These are phyloP conservation scores for Butyriboletus loyo DNA, from an alignment of 768 basidiomycete genomes.

Conservation along the genomic window DNA sequence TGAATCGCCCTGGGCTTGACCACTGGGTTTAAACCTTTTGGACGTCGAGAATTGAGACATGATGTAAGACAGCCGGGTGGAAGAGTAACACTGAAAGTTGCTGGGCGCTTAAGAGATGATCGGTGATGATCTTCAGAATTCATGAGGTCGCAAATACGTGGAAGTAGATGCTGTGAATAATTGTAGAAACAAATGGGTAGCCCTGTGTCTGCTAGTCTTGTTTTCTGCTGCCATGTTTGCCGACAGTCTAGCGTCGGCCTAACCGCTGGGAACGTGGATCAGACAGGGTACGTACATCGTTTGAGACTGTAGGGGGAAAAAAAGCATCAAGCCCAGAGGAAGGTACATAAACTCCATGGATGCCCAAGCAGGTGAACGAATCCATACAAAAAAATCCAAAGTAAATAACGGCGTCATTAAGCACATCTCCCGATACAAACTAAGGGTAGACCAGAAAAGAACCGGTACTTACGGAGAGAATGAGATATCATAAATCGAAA, in stretches of 20 bases:
- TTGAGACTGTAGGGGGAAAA: no score
- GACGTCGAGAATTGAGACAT: constrained; percentile 4
- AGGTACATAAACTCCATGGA: no score
- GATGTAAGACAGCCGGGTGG: neutral
- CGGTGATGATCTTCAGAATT: neutral
- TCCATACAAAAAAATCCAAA: neutral
- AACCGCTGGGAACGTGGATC: no score
- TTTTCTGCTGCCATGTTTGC: no score
- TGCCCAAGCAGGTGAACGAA: neutral
- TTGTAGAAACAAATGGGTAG: neutral
- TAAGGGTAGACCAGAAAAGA: neutral
- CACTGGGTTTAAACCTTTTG: neutral
- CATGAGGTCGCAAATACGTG: no score
- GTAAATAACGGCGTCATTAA: neutral
- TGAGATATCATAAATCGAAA: constrained; percentile 1
- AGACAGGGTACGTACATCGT: no score
- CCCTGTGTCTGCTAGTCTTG: no score
- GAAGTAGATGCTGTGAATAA: neutral
- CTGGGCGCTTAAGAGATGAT: neutral
- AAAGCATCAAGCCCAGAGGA: no score
- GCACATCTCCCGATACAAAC: neutral
- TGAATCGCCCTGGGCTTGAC: neutral
- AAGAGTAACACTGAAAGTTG: neutral
- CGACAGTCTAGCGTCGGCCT: no score
- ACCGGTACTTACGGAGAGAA: neutral